Base-by-base conservation (phyloP, 2,329 filamentous ascomycete species). In the Sporothrix humicola region DNA sequence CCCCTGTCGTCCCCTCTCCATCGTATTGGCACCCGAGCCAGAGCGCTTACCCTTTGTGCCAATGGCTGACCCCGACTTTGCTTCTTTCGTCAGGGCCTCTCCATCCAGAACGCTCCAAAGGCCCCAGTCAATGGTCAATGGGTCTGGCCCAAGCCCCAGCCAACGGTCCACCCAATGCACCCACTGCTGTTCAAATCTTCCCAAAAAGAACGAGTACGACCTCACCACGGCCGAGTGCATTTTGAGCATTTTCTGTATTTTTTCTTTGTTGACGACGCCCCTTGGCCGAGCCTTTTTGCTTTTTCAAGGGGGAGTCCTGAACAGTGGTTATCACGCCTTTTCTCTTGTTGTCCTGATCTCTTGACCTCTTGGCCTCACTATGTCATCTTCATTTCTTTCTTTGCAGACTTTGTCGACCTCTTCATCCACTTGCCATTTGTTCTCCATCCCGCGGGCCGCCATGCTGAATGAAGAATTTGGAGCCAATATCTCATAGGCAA, bases 401-500 rank as follows among this genome's bases (percentile, higher is more conserved):
- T 42, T 42, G 26, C 31, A 6, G 31, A 37, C 31, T 37, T 37
- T 37, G 31, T 37, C 31, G 31, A 7, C 31, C 31, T 3, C 31
- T 37, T 37, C 31, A 37, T 37, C 31, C 58, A 61, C 15, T 37
- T 42, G 12, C 6, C n/a, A 15, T 46, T n/a, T 20, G 0, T 37
- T 20, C 17, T 42, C 37, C 54, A 26, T 17, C 31, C 50, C 17
- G 12, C 15, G 52, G 73, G 69, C 72, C 69, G 69, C 74, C 72
- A 71, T 75, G 58, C 61, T 69, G 26, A 74, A 72, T 72, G 72
- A 65, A 52, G 69, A 61, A 50, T 42, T 56, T 44, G n/a, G 20
- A 61, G 37, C 65, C 50, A 75, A 73, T 74, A 74, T 75, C 31
- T 37, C 72, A 52, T 68, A 58, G 15, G 59, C 66, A 72, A 71